Evolutionary conservation across 2,329 filamentous ascomycete genomes (phyloP), one percentile per base, ranked within the genome.

Genomic region (Curvularia sp.): DNA sequence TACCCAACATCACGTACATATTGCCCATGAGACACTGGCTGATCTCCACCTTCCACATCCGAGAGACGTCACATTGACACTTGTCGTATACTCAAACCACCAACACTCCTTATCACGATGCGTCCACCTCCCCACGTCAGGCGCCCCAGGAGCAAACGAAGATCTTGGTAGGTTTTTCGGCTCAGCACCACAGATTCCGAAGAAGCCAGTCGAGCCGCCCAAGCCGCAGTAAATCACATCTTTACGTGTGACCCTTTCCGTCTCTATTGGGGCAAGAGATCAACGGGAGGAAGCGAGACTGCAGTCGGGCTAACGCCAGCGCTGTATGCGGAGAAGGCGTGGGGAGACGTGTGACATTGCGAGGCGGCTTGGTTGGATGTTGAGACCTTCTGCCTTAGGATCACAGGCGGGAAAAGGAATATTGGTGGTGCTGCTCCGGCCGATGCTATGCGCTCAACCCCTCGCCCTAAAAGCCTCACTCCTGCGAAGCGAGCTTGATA

Each of bases 251-350:
- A 42, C 50, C 36, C 25, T 12, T 32, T 28, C 34, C 45, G 30
- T 34, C 45, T 54, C 38, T 2, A 23, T 57, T 41, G 32, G 25
- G 55, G 54, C 8, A 57, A 57, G 30, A 49, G 50, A 57, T 54
- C 36, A 49, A 49, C 55, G 28, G 42, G 18, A 43, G 36, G 18
- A 36, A 38, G 45, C 45, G 50, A 43, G 38, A 18, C 7, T 49
- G 12, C 21, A 23, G 41, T 12, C 21, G 25, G 21, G 21, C 41
- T 25, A 25, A 21, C 28, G 39, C 39, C 32, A 49, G 51, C 43
- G 25, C 32, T 15, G 15, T 55, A 51, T 55, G 47, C 15, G 56
- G 52, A 55, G 56, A 59, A 55, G 42, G 52, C 56, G 52, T 59
- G 56, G 51, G 56, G 52, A 50, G 28, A 34, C n/a, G 5, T 28